A percentile compares a stretch with the other conserved stretches of the same genome.
Conservation (phyloP, 2,329 filamentous ascomycete genomes). For the Scytalidium lignicola region DNA sequence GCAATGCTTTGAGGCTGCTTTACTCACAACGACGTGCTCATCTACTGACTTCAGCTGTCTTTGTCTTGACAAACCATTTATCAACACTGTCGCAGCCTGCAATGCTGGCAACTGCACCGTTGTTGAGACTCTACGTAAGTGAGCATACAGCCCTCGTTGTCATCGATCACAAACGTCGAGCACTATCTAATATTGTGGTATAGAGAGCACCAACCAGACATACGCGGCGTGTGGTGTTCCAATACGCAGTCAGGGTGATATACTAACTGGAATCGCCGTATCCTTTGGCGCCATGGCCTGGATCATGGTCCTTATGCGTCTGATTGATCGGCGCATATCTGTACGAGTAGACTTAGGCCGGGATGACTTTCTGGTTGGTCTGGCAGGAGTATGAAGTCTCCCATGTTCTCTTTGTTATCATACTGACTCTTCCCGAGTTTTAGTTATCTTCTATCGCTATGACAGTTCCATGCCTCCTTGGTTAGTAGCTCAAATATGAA, state of each 20-base stretch:
- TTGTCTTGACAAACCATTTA: constrained; percentile 22
- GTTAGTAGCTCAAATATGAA: constrained; percentile 1
- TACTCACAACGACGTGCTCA: constrained; percentile 16
- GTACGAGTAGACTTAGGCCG: constrained; percentile 21
- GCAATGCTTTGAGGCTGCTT: constrained; percentile 1
- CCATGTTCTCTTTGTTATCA: background rate
- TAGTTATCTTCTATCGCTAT: constrained; percentile 22
- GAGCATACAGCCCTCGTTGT: constrained; percentile 1
- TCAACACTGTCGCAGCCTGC: constrained; percentile 19
- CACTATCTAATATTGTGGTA: constrained; percentile 3
- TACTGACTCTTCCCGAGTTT: constrained; percentile 3
- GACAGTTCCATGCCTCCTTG: constrained; percentile 22
- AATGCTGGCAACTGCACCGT: constrained; percentile 26
- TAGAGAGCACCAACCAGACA: constrained; percentile 8
- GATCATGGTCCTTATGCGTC: constrained; percentile 23
- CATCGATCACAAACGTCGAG: constrained; percentile 1
- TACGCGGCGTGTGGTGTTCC: constrained; percentile 25
- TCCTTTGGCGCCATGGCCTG: constrained; percentile 21
- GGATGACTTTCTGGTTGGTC: constrained; percentile 26
- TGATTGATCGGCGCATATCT: constrained; percentile 22
- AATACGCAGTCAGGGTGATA: constrained; percentile 15
- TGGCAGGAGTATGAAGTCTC: constrained; percentile 20
- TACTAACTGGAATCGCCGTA: constrained; percentile 19
- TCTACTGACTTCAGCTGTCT: constrained; percentile 23
- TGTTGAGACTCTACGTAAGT: constrained; percentile 18